These are phyloP conservation scores for Globisporangium echinulatum DNA, from an alignment of 352 stramenopile genomes.

Conservation along the genomic window DNA sequence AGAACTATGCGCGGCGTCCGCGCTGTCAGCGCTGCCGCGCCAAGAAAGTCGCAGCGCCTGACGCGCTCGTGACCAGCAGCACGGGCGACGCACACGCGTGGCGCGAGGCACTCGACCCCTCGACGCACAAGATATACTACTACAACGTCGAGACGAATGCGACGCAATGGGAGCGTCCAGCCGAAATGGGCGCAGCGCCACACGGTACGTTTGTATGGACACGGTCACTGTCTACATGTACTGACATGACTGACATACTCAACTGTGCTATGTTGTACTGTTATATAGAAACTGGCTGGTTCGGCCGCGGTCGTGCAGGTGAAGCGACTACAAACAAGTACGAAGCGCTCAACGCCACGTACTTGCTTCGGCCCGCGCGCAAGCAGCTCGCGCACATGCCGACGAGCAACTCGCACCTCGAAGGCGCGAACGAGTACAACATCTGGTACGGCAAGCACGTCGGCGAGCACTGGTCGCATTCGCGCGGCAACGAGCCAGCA, in stretches of 20 bases:
- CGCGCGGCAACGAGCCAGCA: slow-evolving; percentile 79
- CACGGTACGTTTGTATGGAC: slow-evolving; percentile 26
- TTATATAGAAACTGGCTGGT: slow-evolving; percentile 87
- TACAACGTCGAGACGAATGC: slow-evolving; percentile 85
- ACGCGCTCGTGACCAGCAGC: slow-evolving; percentile 55
- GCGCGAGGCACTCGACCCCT: slow-evolving; percentile 88
- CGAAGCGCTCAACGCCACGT: slow-evolving; percentile 81
- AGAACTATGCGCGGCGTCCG: slow-evolving; percentile 80
- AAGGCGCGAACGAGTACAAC: slow-evolving; percentile 93
- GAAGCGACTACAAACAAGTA: slow-evolving; percentile 64
- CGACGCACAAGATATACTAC: slow-evolving; percentile 92
- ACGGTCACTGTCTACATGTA: neutral
- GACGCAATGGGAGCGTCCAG: slow-evolving; percentile 88
- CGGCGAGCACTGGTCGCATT: slow-evolving; percentile 86
- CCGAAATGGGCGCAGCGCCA: slow-evolving; percentile 88
- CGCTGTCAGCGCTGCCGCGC: slow-evolving; percentile 81
- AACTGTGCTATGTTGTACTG: neutral
- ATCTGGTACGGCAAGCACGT: slow-evolving; percentile 95
- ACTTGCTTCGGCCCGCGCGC: slow-evolving; percentile 72
- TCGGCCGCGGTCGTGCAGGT: slow-evolving; percentile 85
- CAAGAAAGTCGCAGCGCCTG: slow-evolving; percentile 51
- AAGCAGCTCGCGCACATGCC: slow-evolving; percentile 91
- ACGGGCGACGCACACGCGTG: slow-evolving; percentile 57
- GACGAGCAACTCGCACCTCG: slow-evolving; percentile 76
- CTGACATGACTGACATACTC: neutral